phyloP scores from a whole-genome alignment of 495 filamentous ascomycete genomes.

The Letharia lupina region DNA sequence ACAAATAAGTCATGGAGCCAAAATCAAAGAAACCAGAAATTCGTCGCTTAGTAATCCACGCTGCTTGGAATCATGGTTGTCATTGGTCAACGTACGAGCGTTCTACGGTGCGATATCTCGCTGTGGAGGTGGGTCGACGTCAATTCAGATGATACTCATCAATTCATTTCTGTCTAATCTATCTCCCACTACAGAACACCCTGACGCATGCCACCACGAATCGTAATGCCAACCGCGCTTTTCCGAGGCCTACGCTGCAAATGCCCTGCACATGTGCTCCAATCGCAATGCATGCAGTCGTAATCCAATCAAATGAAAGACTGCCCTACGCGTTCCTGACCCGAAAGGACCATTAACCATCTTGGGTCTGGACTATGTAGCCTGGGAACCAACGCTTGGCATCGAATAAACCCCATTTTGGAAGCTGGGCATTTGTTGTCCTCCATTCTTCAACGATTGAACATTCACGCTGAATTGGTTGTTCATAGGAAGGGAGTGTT shows the following conservation, averaged over 20 bases:
- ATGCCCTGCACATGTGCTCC: not conserved
- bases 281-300: constrained; percentile 10
- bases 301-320: not conserved
- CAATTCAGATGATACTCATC: not conserved
- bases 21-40: not conserved
- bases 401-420: constrained; percentile 26
- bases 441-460: constrained; percentile 19
- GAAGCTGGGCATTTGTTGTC: constrained; percentile 24
- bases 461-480: constrained; percentile 21
- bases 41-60: not conserved
- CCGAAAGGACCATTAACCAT: not conserved
- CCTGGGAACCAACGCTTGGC: constrained; percentile 18
- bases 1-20: not conserved
- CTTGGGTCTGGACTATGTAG: not conserved
- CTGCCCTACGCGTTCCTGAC: not conserved
- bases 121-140: not conserved
- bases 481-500: constrained; percentile 25
- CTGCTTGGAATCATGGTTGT: not conserved
- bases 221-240: constrained; percentile 1
- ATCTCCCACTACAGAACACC: not conserved
- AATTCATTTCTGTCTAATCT: not conserved
- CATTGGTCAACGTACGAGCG: no score
- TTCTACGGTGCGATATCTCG: not conserved
- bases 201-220: not conserved
- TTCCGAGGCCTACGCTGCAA: not conserved